A percentile compares a stretch with the other conserved stretches of the same genome.
These are phyloP conservation scores for Aureobasidium leucospermi DNA, from an alignment of 2,329 filamentous ascomycete species.

Conservation along the genomic window DNA sequence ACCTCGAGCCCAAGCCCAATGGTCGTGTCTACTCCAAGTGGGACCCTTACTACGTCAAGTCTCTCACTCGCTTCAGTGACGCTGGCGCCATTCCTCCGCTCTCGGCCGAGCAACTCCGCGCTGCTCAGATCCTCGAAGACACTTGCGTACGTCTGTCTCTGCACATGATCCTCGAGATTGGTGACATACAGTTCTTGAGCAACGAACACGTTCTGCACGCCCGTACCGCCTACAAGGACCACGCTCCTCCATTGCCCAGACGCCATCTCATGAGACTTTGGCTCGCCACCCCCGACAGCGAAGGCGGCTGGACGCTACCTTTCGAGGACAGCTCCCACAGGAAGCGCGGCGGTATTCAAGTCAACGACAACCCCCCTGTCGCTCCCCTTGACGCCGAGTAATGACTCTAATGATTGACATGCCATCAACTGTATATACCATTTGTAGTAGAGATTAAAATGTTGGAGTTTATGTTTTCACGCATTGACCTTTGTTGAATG, in stretches of 20 bases:
- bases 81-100: conserved; percentile 65
- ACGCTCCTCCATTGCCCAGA: conserved; percentile 59
- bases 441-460: background rate
- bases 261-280: conserved; percentile 78
- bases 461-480: too few species aligned
- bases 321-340: conserved; percentile 75
- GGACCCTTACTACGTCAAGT: conserved; percentile 83
- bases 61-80: conserved; percentile 66
- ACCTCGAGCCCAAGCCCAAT: conserved; percentile 61
- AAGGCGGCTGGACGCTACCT: conserved; percentile 79
- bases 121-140: conserved; percentile 63
- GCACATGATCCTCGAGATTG: conserved; percentile 80
- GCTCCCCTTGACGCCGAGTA: conserved; percentile 74
- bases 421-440: background rate
- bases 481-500: too few species aligned
- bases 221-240: conserved; percentile 70
- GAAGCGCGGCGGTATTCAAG: conserved; percentile 84
- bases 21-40: conserved; percentile 73
- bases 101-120: conserved; percentile 60
- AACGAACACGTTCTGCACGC: conserved; percentile 78
- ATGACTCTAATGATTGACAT: background rate
- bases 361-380: conserved; percentile 68
- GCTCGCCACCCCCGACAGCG: conserved; percentile 71
- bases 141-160: conserved; percentile 66
- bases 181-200: conserved; percentile 80